Conservation (phyloP, 2,329 filamentous ascomycete species). For the Chlorencoelia australis region DNA sequence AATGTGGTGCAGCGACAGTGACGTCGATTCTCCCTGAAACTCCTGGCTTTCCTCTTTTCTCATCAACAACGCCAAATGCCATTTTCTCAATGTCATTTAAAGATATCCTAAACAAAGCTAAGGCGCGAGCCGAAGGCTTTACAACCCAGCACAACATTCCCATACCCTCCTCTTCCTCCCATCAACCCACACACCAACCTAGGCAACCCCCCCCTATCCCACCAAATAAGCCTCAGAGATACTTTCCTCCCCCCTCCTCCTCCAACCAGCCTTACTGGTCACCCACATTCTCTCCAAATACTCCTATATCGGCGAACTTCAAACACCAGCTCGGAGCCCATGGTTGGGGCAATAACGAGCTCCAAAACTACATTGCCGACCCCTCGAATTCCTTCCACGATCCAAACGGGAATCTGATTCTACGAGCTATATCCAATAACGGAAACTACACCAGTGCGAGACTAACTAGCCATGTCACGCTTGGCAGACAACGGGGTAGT, state of each 20-base stretch:
- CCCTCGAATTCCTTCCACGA: conserved; percentile 45
- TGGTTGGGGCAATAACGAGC: conserved; percentile 53
- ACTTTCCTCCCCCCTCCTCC: conserved; percentile 4
- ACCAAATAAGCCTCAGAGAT: conserved; percentile 2
- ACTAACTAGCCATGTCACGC: conserved; percentile 41
- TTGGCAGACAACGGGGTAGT: conserved; percentile 41
- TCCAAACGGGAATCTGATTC: conserved; percentile 39
- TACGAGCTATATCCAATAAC: conserved; percentile 38
- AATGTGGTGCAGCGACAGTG: too few species aligned
- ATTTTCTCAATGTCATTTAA: conserved; percentile 20
- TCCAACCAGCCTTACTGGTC: conserved; percentile 37
- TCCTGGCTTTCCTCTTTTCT: too few species aligned
- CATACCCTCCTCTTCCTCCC: conserved; percentile 2
- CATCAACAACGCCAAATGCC: too few species aligned
- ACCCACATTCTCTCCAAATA: conserved; percentile 37
- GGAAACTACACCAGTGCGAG: conserved; percentile 45
- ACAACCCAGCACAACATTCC: conserved; percentile 12
- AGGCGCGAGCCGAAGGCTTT: conserved; percentile 16
- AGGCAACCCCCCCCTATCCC: conserved; percentile 4
- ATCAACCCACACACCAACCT: neutral
- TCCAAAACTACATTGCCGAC: conserved; percentile 44
- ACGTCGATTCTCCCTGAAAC: too few species aligned
- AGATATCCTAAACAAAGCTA: conserved; percentile 16
- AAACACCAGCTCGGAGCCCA: conserved; percentile 45
- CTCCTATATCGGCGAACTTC: conserved; percentile 41